Conservation (phyloP, 2,329 filamentous ascomycete species). For the Arthrobotrys iridis region DNA sequence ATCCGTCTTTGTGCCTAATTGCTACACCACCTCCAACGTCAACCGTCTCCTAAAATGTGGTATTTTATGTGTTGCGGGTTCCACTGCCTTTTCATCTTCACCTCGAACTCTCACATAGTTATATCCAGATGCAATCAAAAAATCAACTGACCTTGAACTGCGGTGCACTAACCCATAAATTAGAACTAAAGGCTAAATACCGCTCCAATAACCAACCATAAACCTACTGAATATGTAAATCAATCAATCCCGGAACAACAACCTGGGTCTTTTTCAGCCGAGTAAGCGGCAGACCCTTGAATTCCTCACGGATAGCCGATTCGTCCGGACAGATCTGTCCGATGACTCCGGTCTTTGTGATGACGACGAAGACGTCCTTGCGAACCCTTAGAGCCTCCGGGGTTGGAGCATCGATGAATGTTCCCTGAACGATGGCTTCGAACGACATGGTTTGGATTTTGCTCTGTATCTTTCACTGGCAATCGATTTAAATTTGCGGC, state of each 20-base stretch:
- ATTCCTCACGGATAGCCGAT: constrained; percentile 23
- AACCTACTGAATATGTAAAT: constrained; percentile 57
- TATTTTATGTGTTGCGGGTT: constrained; percentile 31
- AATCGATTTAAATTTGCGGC: background rate
- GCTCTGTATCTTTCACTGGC: no score
- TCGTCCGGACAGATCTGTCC: constrained; percentile 17
- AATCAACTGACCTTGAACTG: constrained; percentile 55
- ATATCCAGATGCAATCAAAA: no score
- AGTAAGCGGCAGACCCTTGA: constrained; percentile 15
- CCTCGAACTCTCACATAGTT: no score
- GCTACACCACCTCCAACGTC: constrained; percentile 21
- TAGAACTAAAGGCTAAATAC: background rate
- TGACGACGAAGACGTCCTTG: constrained; percentile 46
- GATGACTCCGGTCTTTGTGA: constrained; percentile 30
- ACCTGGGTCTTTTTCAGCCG: constrained; percentile 36
- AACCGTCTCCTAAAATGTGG: constrained; percentile 3
- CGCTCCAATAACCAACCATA: background rate
- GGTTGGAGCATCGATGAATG: constrained; percentile 57
- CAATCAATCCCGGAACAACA: constrained; percentile 56
- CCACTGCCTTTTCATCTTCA: background rate
- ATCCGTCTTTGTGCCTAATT: constrained; percentile 58
- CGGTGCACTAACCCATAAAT: constrained; percentile 53
- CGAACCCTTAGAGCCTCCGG: constrained; percentile 53
- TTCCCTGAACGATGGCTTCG: constrained; percentile 46
- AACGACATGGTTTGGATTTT: constrained; percentile 21